Conservation (phyloP, 176 grass and related monocot genomes). For the Bolboschoenus planiculmis region DNA sequence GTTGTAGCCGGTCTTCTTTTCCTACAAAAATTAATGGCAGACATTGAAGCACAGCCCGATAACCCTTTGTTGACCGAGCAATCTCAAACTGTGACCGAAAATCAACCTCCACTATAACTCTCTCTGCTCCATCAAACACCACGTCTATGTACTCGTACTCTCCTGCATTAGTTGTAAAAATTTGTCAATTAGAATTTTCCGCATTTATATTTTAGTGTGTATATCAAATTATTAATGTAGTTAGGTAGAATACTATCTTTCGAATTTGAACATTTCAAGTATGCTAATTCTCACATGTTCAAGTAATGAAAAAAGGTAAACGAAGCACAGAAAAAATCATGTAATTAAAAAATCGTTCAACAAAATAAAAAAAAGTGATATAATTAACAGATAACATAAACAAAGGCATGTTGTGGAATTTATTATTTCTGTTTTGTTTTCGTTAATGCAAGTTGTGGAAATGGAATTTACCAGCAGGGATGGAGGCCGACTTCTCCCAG, state of each 20-base stretch:
- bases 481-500: constrained; percentile 65
- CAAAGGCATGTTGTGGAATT: not conserved
- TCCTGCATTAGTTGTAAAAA: constrained; percentile 16
- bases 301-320: not conserved
- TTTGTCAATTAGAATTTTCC: not conserved
- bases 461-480: constrained; percentile 40
- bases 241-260: not conserved
- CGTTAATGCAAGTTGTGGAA: not conserved
- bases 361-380: not conserved
- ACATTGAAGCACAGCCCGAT: constrained; percentile 50
- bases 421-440: not conserved
- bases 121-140: constrained; percentile 39
- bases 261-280: not conserved
- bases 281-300: not conserved
- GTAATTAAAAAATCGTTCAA: not conserved
- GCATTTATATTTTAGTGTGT: too few relatives aligned
- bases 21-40: constrained; percentile 70
- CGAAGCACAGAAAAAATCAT: not conserved
- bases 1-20: constrained; percentile 50
- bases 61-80: constrained; percentile 66
- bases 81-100: constrained; percentile 73
- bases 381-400: not conserved
- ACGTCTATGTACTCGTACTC: constrained; percentile 82
- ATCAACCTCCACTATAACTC: constrained; percentile 78
- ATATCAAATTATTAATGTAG: too few relatives aligned